A percentile compares a stretch with the other conserved stretches of the same genome.
phyloP scores from a whole-genome alignment of 2,329 filamentous ascomycete species.

The Trichoderma sp. region DNA sequence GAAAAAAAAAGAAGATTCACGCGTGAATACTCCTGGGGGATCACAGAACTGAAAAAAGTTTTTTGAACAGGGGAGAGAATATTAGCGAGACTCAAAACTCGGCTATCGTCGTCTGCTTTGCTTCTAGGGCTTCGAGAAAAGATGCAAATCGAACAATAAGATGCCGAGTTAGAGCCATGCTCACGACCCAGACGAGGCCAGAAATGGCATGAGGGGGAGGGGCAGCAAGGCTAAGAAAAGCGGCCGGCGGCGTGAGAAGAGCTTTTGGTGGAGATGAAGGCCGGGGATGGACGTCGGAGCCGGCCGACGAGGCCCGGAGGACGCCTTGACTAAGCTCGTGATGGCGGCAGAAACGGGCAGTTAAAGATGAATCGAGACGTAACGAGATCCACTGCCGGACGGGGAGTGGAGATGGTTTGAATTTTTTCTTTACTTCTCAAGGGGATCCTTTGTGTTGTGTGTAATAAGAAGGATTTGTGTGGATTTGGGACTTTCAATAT shows the following conservation, averaged over 20 bases:
- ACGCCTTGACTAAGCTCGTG: neutral
- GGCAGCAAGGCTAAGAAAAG: neutral
- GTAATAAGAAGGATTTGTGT: neutral
- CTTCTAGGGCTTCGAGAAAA: neutral
- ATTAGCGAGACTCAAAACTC: conserved; percentile 3
- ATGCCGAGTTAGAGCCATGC: neutral
- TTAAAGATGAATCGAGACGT: neutral
- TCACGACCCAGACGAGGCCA: neutral
- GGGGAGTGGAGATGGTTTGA: neutral
- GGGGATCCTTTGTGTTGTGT: neutral
- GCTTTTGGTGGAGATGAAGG: neutral
- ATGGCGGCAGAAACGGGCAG: neutral
- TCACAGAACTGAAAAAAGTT: neutral
- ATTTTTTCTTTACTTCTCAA: neutral
- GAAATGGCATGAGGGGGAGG: conserved; percentile 16
- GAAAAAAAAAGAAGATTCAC: neutral
- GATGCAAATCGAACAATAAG: neutral
- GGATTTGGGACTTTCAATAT: neutral
- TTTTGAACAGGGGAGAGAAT: neutral
- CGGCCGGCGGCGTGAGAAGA: neutral
- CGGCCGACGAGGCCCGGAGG: conserved; percentile 16
- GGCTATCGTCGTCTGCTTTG: neutral
- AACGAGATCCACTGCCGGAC: neutral
- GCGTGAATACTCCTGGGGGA: neutral
- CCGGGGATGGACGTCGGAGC: conserved; percentile 14